Evolutionary conservation across 192 early-diverging fungal genomes (phyloP).

Genomic region (Coemansia biformis): DNA sequence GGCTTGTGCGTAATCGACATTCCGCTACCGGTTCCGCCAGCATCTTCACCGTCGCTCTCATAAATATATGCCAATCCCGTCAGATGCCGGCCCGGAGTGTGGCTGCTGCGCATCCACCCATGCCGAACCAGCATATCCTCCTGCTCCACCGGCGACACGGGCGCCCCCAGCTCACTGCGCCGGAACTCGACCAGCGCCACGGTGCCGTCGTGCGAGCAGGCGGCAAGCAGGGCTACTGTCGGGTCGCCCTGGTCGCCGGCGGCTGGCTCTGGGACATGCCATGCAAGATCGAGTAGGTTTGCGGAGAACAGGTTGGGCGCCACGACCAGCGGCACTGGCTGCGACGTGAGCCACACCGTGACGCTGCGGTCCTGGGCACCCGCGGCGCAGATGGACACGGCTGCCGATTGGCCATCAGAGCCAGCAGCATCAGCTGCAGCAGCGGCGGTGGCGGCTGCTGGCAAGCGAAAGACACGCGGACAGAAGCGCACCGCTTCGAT

Average conservation of each 20-base stretch:
- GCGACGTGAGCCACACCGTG: conserved; percentile 81
- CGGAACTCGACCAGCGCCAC: conserved; percentile 70
- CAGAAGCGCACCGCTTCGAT: conserved; percentile 90
- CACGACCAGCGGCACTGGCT: conserved; percentile 64
- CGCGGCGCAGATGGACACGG: conserved; percentile 67
- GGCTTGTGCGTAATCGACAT: conserved; percentile 34
- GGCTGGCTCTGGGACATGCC: conserved; percentile 59
- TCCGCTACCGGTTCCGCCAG: background rate
- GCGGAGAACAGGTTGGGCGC: conserved; percentile 72
- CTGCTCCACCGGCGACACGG: conserved; percentile 60
- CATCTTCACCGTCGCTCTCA: background rate
- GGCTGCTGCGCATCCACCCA: conserved; percentile 12
- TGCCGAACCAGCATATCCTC: conserved; percentile 44
- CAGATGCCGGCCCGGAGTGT: background rate
- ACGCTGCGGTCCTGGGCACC: conserved; percentile 87
- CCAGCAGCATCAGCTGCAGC: no score
- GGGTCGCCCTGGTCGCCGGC: background rate
- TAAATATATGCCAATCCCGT: no score
- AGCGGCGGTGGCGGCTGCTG: no score
- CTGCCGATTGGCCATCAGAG: conserved; percentile 11
- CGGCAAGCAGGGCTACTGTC: conserved; percentile 55
- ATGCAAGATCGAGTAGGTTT: conserved; percentile 82
- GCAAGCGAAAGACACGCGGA: conserved; percentile 62
- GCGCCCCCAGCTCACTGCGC: conserved; percentile 61
- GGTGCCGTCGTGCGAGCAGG: conserved; percentile 89